Base-by-base conservation (phyloP, 225 moss, liverwort and hornwort species). In the Asterella californica region DNA sequence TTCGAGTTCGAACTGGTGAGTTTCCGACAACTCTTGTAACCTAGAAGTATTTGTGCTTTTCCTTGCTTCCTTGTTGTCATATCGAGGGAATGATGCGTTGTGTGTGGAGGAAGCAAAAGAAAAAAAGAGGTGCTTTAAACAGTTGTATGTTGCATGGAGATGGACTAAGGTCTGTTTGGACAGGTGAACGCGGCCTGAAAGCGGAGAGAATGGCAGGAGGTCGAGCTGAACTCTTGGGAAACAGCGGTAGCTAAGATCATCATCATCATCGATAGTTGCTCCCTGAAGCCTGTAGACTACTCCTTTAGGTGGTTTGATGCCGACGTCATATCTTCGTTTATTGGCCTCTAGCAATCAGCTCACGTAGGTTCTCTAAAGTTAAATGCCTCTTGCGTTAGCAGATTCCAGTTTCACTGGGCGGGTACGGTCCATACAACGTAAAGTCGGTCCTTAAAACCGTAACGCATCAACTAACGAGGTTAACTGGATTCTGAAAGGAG, bases 121-220 rank as follows among this genome's bases (percentile, higher is more conserved):
- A 42, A 42, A 3, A 7, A 42, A 12, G n/a, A 15, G 33, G 19
- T 74, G 36, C 30, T 4, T 67, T 6, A 18, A 36, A 15, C 34
- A 34, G 36, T 67, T 42, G 17, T 71, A 47, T 71, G 46, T 25
- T 71, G 10, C 21, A 29, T 45, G 45, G 45, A 46, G 46, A 42
- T 70, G 47, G 42, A 37, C 78, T 52, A 14, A 79, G 4, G 18
- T 72, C 55, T 38, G 18, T 11, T 10, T 19, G 88, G 67, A 80
- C 90, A 88, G 94, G 94, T 49, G 97, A 99, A 88, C 93, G 93
- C 70, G 94, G 94, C 76, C 66, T 93, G 32, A 3, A 75, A 54
- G 97, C 93, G 32, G 94, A 99, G 88, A 89, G 97, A 72, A 99
- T 99, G 97, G 84, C 82, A 32, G 94, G 97, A 63, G 97, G 97